Conservation (phyloP, 805 yeast genomes). For the Saccharomycopsis oosterbeekiorum region DNA sequence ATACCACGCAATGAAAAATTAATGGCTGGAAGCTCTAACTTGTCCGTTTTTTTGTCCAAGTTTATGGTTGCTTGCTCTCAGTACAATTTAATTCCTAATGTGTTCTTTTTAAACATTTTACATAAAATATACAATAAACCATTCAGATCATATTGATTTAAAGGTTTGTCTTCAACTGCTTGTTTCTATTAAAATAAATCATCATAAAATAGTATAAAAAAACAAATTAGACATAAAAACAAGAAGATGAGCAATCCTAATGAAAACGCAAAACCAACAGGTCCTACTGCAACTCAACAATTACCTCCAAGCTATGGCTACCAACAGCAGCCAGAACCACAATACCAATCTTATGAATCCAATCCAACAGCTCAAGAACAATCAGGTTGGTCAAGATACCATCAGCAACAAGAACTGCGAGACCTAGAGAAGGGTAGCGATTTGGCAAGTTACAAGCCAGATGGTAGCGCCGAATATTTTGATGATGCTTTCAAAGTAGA, state of each 20-base stretch:
- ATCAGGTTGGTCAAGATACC: constrained; percentile 10
- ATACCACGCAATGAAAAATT: neutral
- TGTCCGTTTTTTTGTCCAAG: neutral
- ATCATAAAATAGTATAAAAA: neutral
- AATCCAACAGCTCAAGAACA: constrained; percentile 1
- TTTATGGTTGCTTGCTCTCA: neutral
- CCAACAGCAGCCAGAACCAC: constrained; percentile 10
- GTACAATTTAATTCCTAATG: too few species aligned
- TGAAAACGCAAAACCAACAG: neutral
- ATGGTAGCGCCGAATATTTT: constrained; percentile 33
- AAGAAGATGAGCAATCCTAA: constrained; percentile 1
- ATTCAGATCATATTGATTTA: too few species aligned
- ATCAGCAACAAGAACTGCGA: constrained; percentile 4
- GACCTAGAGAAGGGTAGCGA: constrained; percentile 12
- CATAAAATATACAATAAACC: too few species aligned
- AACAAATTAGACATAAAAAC: neutral
- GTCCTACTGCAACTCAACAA: constrained; percentile 3
- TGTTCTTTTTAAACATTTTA: too few species aligned
- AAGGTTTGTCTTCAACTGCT: too few species aligned
- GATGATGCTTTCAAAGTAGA: constrained; percentile 61
- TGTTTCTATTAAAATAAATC: too few species aligned
- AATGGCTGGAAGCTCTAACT: neutral
- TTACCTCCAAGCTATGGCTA: neutral
- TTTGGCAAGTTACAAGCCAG: constrained; percentile 25
- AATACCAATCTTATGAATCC: constrained; percentile 3